Base-by-base conservation (phyloP, 2,329 filamentous ascomycete species). In the Laburnicola sp. region DNA sequence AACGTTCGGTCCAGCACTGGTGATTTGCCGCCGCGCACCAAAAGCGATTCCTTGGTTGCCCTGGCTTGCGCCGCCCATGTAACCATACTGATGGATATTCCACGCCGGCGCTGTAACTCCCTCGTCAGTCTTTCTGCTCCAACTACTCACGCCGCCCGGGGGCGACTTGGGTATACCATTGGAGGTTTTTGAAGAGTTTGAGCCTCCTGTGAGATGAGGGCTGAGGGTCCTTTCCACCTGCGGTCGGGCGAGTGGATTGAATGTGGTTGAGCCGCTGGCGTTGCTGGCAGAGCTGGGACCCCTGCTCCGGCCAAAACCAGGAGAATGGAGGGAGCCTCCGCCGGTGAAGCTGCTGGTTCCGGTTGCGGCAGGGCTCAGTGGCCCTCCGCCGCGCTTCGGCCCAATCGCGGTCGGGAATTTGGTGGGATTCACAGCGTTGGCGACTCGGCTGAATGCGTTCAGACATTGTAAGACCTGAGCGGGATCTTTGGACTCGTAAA, bases 81-180 rank as follows among this genome's bases (percentile, higher is more conserved):
- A 99, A 6, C 94, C 73, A 69, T 99, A 99, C 70, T 99, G 94
- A 50, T 92, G 88, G 62, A 97, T 97, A 70, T 97, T 99, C 94
- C 94, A 99, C 1, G 94, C 94, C 0, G 94, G 94, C 25, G 86
- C 81, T 1, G 92, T 97, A 38, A 81, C 82, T 11, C 83, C 84
- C 72, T 97, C 89, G 61, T 97, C 90, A 48, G 83, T 82, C 72
- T 83, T 89, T 71, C 85, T 95, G 73, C 89, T 96, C 94, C 94
- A 97, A 74, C 86, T 95, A 69, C 89, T 96, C 55, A 93, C 84
- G n/a, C 79, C 75, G 10, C 79, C 77, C 27, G 73, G 66, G 3
- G 76, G 73, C 34, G 78, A 76, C 50, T 71, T 77, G 34, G 74
- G 68, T 27, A 71, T 66, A 43, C 74, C 75, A 45, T 80, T 80